These are phyloP conservation scores for Fusarium chuoi DNA, from an alignment of 2,329 filamentous ascomycete genomes.

Conservation along the genomic window DNA sequence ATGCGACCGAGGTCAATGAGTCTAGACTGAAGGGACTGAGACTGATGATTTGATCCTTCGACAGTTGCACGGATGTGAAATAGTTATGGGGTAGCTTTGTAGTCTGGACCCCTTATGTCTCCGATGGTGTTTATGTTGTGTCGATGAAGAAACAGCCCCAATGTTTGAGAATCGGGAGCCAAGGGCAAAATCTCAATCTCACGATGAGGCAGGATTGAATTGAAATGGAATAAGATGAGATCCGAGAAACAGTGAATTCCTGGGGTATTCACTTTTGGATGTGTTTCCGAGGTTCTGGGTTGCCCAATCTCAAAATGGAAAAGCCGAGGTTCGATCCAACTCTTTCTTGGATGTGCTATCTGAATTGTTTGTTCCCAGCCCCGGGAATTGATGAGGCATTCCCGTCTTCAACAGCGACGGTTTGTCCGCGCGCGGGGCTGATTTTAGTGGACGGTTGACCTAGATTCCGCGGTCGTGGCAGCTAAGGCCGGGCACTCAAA, in stretches of 20 bases:
- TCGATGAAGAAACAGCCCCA: neutral
- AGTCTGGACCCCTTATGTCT: neutral
- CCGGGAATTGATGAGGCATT: slow-evolving; percentile 1
- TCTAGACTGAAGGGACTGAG: slow-evolving; percentile 22
- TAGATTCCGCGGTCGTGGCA: neutral
- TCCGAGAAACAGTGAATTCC: slow-evolving; percentile 17
- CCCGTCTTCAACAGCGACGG: slow-evolving; percentile 9
- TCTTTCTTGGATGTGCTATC: neutral
- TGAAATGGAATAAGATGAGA: slow-evolving; percentile 11
- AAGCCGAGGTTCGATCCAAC: slow-evolving; percentile 38
- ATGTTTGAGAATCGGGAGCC: neutral
- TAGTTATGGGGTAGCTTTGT: neutral
- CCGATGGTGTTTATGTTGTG: neutral
- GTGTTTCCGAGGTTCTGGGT: slow-evolving; percentile 31
- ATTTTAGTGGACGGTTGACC: slow-evolving; percentile 8
- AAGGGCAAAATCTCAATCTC: neutral
- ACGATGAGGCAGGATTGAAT: neutral
- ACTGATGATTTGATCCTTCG: neutral
- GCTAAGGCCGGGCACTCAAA: neutral
- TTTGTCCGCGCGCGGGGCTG: neutral
- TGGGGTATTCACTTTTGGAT: neutral
- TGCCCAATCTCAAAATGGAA: slow-evolving; percentile 10
- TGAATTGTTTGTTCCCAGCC: neutral
- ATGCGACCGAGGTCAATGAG: slow-evolving; percentile 2
- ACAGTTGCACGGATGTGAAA: neutral